A percentile compares a stretch with the other conserved stretches of the same genome.
Evolutionary conservation across 371 early-diverging fungal species (phyloP).

Genomic region (Cokeromyces recurvatus): DNA sequence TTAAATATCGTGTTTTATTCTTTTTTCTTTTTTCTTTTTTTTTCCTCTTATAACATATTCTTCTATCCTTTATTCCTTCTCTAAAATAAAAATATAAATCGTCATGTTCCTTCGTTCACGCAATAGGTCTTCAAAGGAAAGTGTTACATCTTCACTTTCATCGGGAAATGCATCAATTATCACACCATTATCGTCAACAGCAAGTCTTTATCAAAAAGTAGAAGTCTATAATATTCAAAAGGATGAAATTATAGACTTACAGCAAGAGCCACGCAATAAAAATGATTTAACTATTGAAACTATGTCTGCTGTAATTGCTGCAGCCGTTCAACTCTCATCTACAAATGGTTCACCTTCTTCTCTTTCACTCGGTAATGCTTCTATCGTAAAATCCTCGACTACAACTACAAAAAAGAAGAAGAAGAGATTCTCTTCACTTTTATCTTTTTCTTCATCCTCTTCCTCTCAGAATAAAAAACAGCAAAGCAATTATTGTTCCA

Average conservation of each 20-base stretch:
- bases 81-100: no score
- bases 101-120: no score
- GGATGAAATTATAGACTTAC: slow-evolving; percentile 14
- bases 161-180: slow-evolving; percentile 42
- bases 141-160: slow-evolving; percentile 27
- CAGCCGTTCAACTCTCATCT: slow-evolving; percentile 40
- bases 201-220: no score
- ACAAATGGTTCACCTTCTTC: slow-evolving; percentile 25
- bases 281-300: slow-evolving; percentile 32
- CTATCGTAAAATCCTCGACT: slow-evolving; percentile 26
- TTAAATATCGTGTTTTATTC: no score
- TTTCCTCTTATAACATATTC: no score
- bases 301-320: slow-evolving; percentile 45
- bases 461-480: no score
- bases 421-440: slow-evolving; percentile 6
- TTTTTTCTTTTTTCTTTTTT: no score
- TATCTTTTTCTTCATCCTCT: background rate
- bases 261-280: slow-evolving; percentile 2
- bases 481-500: no score
- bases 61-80: no score
- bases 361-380: slow-evolving; percentile 39
- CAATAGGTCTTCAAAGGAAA: no score
- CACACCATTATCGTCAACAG: slow-evolving; percentile 7
- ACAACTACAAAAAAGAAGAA: slow-evolving; percentile 4
- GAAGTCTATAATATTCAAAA: background rate